Evolutionary conservation across 306 rosid species (phyloP).

Genomic region (Senna tora): DNA sequence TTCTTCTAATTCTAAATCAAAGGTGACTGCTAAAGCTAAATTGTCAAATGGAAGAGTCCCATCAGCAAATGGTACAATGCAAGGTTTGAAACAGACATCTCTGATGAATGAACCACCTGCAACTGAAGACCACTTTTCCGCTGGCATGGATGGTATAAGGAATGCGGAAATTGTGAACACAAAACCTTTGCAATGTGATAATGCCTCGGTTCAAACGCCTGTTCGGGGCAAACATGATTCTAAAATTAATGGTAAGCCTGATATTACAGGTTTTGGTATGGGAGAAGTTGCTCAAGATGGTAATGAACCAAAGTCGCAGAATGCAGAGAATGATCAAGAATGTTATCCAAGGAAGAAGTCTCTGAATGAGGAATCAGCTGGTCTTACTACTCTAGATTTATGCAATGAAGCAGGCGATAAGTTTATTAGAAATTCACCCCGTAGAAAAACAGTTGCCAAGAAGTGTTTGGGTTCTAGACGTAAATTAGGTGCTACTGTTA

Average conservation of each 20-base stretch:
- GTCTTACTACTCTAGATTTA: constrained; percentile 39
- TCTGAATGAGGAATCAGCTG: constrained; percentile 40
- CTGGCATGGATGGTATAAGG: constrained; percentile 38
- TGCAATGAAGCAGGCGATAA: constrained; percentile 43
- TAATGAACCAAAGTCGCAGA: constrained; percentile 39
- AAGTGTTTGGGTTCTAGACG: constrained; percentile 68
- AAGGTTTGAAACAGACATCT: constrained; percentile 38
- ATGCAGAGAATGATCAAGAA: constrained; percentile 36
- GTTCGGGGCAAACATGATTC: constrained; percentile 39
- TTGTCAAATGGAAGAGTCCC: constrained; percentile 43
- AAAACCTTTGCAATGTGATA: constrained; percentile 39
- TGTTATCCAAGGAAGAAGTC: constrained; percentile 45
- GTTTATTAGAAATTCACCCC: constrained; percentile 40
- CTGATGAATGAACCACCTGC: constrained; percentile 40
- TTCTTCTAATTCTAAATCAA: constrained; percentile 52
- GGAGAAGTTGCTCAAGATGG: constrained; percentile 41
- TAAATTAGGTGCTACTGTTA: constrained; percentile 47
- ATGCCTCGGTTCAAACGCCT: constrained; percentile 38
- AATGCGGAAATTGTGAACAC: constrained; percentile 30
- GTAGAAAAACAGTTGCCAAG: constrained; percentile 56
- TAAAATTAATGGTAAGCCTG: constrained; percentile 40
- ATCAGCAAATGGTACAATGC: constrained; percentile 36
- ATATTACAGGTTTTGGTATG: constrained; percentile 37
- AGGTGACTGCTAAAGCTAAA: constrained; percentile 38
- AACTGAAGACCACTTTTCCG: constrained; percentile 39